phyloP scores from a whole-genome alignment of 306 rosid species.

The Vigna angularis region DNA sequence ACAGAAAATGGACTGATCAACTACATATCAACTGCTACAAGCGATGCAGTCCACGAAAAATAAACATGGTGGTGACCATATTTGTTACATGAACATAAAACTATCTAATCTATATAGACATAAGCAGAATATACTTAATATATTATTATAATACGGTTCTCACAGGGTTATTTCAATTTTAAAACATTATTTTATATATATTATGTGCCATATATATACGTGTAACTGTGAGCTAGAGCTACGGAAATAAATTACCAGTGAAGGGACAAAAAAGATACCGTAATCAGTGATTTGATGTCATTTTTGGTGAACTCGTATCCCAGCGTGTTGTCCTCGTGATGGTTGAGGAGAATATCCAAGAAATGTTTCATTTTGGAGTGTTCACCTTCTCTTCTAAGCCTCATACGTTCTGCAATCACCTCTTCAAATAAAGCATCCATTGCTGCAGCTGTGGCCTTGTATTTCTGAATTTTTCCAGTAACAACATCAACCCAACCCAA shows the following conservation, averaged over 20 bases:
- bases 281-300: constrained; percentile 45
- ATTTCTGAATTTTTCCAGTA: constrained; percentile 33
- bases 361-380: constrained; percentile 35
- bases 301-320: constrained; percentile 30
- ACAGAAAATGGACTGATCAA: no score
- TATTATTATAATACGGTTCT: no score
- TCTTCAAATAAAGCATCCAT: constrained; percentile 43
- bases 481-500: constrained; percentile 50
- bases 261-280: constrained; percentile 16
- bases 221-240: neutral
- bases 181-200: no score
- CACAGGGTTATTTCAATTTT: no score
- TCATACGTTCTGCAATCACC: constrained; percentile 34
- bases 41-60: no score
- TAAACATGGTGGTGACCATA: no score
- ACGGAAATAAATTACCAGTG: neutral
- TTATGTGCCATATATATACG: no score
- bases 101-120: neutral
- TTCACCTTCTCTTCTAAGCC: neutral
- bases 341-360: constrained; percentile 42
- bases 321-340: constrained; percentile 33
- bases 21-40: no score
- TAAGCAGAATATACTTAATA: no score
- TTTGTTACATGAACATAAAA: neutral
- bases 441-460: constrained; percentile 32